Base-by-base conservation (phyloP, 306 rosid species). In the Lathyrus tuberosus region DNA sequence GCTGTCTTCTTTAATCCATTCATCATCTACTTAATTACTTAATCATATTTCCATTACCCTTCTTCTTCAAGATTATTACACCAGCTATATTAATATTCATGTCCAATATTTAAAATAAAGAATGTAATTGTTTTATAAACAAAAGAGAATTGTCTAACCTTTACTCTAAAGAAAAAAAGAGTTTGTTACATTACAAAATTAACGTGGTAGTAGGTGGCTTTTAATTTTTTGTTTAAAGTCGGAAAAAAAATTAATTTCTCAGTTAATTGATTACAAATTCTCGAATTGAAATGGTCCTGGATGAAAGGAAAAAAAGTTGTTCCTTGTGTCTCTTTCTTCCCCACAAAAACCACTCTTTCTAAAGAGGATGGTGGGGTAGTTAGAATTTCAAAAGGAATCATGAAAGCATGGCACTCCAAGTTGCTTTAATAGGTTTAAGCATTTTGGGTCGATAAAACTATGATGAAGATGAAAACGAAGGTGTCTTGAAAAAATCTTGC, bases 361-460 rank as follows among this genome's bases (percentile, higher is more conserved):
- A 44, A 62, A 75, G 70, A 37, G 57, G 87, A 78, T 81, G 84
- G 88, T 71, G 75, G 78, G 78, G 47, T 37, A 16, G 16, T 71
- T 6, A 63, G 80, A 78, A 81, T 78, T 88, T 38, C 78, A 70
- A 76, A 70, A 77, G 60, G 79, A 89, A 89, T 89, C 81, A 89
- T 89, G 85, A 86, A 83, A 84, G 85, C 83, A 69, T 41, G 65
- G 88, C 96, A 86, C 86, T 86, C 91, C 76, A 46, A 44, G 42
- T 72, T 77, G 71, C 82, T 84, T 80, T 80, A 73, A 83, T 82
- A 74, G 80, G 73, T 76, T 75, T 70, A 75, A 54, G 78, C 82
- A 72, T 72, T 83, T 62, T 74, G 79, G 78, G 68, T 89, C 80
- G 81, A 83, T 90, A 85, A 84, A 59, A 61, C 75, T 70, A 77